These are phyloP conservation scores for Pyronema domesticum DNA, from an alignment of 495 filamentous ascomycete species.

Conservation along the genomic window DNA sequence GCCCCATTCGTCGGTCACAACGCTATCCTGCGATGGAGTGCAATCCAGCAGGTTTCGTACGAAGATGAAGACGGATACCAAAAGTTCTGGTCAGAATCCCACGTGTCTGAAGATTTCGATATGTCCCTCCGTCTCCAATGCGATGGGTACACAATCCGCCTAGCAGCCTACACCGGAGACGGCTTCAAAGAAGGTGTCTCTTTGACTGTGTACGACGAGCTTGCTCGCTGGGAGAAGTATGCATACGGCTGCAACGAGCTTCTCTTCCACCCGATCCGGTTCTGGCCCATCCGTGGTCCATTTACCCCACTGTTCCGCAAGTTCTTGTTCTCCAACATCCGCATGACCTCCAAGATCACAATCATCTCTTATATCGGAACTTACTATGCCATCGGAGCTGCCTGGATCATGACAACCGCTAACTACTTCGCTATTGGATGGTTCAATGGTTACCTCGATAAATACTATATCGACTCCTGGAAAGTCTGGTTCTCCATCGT, in stretches of 20 bases:
- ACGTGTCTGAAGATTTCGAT: constrained; percentile 73
- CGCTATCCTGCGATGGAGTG: constrained; percentile 61
- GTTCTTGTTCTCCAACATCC: constrained; percentile 56
- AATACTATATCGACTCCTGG: constrained; percentile 62
- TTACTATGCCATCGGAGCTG: constrained; percentile 65
- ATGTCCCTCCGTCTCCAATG: constrained; percentile 67
- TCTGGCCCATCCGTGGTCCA: constrained; percentile 44
- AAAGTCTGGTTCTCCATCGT: constrained; percentile 59
- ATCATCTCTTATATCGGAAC: constrained; percentile 75
- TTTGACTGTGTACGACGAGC: constrained; percentile 67
- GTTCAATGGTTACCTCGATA: constrained; percentile 55
- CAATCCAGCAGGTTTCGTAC: constrained; percentile 60
- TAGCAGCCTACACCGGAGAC: constrained; percentile 53
- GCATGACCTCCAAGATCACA: constrained; percentile 60
- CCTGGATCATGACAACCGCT: constrained; percentile 57
- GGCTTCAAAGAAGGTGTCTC: constrained; percentile 77
- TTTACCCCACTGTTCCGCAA: constrained; percentile 58
- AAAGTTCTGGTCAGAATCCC: constrained; percentile 70
- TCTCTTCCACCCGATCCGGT: constrained; percentile 55
- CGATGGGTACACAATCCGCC: constrained; percentile 52
- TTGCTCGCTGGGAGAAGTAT: constrained; percentile 73
- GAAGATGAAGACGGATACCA: constrained; percentile 44
- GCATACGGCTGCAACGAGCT: constrained; percentile 77
- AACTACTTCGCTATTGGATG: constrained; percentile 69
- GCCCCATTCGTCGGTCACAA: constrained; percentile 70